Base-by-base conservation (phyloP, 345 rosid species). In the Microthlaspi erraticum region DNA sequence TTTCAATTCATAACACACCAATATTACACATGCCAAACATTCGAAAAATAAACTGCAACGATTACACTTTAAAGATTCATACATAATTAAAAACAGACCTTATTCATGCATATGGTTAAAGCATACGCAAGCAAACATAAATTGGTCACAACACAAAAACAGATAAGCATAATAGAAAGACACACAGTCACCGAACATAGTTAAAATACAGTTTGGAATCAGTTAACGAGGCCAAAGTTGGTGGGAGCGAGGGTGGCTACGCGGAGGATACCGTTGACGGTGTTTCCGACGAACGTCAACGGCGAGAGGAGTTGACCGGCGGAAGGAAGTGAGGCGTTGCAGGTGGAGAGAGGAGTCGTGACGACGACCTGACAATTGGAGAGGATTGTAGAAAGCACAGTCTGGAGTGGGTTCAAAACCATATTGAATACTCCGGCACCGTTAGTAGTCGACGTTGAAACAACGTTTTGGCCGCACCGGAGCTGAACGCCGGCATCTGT, bases 401-500 rank as follows among this genome's bases (percentile, higher is more conserved):
- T 34, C 9, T 82, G 81, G 8, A 83, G 23, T 19, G 88, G 81
- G 73, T 82, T 77, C 49, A 86, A 3, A 61, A 79, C 33, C 0
- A 80, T 69, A 0, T 83, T 70, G 73, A 84, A 88, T 12, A 54
- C 0, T 53, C 91, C 89, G 0, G 65, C 66, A 14, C 37, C 66
- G 33, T 78, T 84, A 0, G 89, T 86, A 18, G 82, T 83, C 49
- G 85, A n/a, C 12, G 50, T 79, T 6, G 86, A 73, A 2, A 86
- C 79, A 19, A 78, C 81, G 11, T 72, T 79, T 58, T 78, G 84
- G 19, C 86, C 85, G 37, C 86, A 80, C 16, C 69, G 78, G 73
- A 86, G 78, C 34, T 86, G 81, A 76, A 88, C 88, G 31, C 41
- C 12, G 0, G 93, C 89, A 76, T 86, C 88, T 86, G 71, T 57